Evolutionary conservation across 1,284 basidiomycete genomes (phyloP).

Genomic region (Ustilago shanxiensis): DNA sequence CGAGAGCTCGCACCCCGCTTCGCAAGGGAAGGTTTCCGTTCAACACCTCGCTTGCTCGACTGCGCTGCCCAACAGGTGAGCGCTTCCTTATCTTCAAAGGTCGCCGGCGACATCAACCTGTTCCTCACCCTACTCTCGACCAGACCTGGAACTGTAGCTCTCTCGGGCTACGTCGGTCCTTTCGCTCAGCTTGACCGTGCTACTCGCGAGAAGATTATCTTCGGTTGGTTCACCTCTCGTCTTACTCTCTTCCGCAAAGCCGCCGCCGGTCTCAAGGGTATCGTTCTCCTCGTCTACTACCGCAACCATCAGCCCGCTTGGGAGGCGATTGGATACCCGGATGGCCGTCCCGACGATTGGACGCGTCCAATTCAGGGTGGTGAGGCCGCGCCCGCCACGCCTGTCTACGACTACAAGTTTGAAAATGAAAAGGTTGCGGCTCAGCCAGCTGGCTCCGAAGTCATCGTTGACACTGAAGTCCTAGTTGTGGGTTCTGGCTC

Average conservation of each 20-base stretch:
- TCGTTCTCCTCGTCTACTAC: slow-evolving; percentile 64
- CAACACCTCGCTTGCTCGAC: slow-evolving; percentile 58
- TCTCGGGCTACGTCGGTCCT: slow-evolving; percentile 63
- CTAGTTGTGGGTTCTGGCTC: slow-evolving; percentile 72
- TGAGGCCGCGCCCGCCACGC: slow-evolving; percentile 23
- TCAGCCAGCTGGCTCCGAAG: slow-evolving; percentile 44
- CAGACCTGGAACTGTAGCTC: slow-evolving; percentile 59
- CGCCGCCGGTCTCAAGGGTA: slow-evolving; percentile 58
- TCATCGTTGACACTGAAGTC: slow-evolving; percentile 66
- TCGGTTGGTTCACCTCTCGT: slow-evolving; percentile 56
- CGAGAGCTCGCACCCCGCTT: slow-evolving; percentile 55
- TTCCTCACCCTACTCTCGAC: slow-evolving; percentile 62
- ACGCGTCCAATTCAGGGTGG: slow-evolving; percentile 29
- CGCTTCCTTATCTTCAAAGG: slow-evolving; percentile 52
- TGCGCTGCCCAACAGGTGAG: slow-evolving; percentile 56
- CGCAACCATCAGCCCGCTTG: slow-evolving; percentile 58
- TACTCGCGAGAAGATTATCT: slow-evolving; percentile 48
- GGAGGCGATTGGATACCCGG: slow-evolving; percentile 67
- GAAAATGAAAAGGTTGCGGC: slow-evolving; percentile 65
- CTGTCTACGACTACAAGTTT: slow-evolving; percentile 62
- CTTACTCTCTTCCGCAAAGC: slow-evolving; percentile 64
- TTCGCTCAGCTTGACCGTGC: slow-evolving; percentile 54
- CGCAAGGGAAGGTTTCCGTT: slow-evolving; percentile 58
- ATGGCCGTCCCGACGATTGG: slow-evolving; percentile 62
- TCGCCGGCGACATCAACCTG: slow-evolving; percentile 54